Evolutionary conservation across 371 early-diverging fungal species (phyloP), one percentile per base, ranked within the genome.

Genomic region (Apophysomyces ossiformis): DNA sequence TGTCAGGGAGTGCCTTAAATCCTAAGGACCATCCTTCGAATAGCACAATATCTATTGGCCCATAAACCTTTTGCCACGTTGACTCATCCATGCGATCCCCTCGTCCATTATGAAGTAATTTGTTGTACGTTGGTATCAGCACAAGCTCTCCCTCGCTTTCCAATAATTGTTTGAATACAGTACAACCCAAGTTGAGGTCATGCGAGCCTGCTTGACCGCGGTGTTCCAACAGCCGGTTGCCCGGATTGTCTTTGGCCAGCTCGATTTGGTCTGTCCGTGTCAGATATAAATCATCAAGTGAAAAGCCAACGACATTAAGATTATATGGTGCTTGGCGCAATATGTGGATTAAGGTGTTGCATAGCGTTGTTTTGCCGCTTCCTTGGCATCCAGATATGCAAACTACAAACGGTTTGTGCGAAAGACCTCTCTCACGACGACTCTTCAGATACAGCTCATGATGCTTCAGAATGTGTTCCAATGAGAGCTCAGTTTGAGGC

Each of bases 11-110:
- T 1, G 90, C 74, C 35, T 87, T 89, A 72, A 96, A 98, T 0
- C 97, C 98, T 15, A 95, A 71, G 65, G 88, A 92, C 96, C 98
- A 98, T 0, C 98, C 98, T 75, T 98, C 98, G 67, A 97, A 90
- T 35, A 98, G 65, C 6, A 98, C 81, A 26, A 97, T 85, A 66
- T 96, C 90, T 39, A 90, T 67, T 0, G 94, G 93, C 0, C 75
- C 76, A 13, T 61, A 41, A 0, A 82, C 80, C 5, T 26, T 56
- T 5, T 69, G 72, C 96, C 95, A 96, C 26, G 86, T 57, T 1
- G 65, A 43, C 35, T 56, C 37, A 1, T 86, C 84, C 7, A 82
- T 36, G 11, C 95, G 88, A 64, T 98, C 97, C 0, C 98, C 98
- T 35, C 84, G 76, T 0, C 98, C 98, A 37, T 76, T 68, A 58